Conservation (phyloP, 345 rosid species). For the Kandelia obovata region DNA sequence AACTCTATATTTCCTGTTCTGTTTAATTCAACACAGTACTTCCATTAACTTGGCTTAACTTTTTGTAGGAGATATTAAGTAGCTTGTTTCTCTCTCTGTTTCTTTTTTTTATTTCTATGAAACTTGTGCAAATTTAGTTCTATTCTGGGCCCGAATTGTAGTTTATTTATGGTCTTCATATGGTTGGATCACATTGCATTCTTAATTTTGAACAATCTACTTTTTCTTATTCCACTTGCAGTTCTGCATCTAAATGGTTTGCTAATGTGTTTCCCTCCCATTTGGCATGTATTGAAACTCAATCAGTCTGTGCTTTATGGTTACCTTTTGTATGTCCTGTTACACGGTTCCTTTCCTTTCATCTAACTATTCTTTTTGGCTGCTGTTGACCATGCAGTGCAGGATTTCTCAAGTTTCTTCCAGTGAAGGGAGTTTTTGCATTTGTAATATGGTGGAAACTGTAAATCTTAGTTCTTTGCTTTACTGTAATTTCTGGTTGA, state of each 20-base stretch:
- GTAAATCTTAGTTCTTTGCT: slow-evolving; percentile 8
- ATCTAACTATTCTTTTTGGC: not conserved
- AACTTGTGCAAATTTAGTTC: slow-evolving; percentile 17
- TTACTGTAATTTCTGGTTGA: slow-evolving; percentile 32
- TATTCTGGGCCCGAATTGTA: not conserved
- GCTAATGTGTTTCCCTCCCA: too few species aligned
- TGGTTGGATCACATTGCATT: too few species aligned
- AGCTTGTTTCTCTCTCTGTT: slow-evolving; percentile 1
- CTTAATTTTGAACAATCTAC: too few species aligned
- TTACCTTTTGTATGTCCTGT: too few species aligned
- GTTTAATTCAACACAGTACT: slow-evolving; percentile 44
- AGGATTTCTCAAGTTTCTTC: slow-evolving; percentile 21
- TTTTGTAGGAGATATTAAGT: slow-evolving; percentile 17
- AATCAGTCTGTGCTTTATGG: too few species aligned
- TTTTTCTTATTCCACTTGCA: too few species aligned
- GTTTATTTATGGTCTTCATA: too few species aligned
- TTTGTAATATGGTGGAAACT: slow-evolving; percentile 19
- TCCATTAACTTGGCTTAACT: slow-evolving; percentile 26
- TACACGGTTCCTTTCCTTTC: too few species aligned
- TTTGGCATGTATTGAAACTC: too few species aligned
- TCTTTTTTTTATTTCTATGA: not conserved
- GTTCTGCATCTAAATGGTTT: too few species aligned
- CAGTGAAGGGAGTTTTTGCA: slow-evolving; percentile 9
- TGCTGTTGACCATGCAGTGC: slow-evolving; percentile 6
- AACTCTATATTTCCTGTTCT: slow-evolving; percentile 42